Base-by-base conservation (phyloP, 352 stramenopile species). In the Phytopythium vexans region DNA sequence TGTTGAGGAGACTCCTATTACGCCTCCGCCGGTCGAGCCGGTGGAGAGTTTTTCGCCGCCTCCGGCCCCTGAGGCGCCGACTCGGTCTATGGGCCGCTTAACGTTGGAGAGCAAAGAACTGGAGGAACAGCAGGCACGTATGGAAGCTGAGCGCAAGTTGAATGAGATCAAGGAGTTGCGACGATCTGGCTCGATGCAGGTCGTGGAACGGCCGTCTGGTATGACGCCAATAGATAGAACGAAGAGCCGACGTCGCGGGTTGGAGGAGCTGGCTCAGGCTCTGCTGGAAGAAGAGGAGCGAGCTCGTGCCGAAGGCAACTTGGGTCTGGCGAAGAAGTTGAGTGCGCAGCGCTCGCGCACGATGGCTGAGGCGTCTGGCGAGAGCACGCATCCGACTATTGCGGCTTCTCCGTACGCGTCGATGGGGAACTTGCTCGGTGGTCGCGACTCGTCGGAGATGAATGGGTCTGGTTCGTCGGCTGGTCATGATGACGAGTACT, bases 201-300 rank as follows among this genome's bases (percentile, higher is more conserved):
- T 79, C 4, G 58, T 68, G 3, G 78, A 90, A 36, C 74, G 81
- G n/a, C 72, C 72, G 40, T 58, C 70, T 8, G 74, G 68, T 54
- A 75, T 89, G 56, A 88, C 63, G 35, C 68, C 72, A 0, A 56
- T 67, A 16, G 84, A 94, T 43, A 70, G 82, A 34, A 86, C 71
- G 16, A 74, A 76, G 49, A 81, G 84, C 41, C 81, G 91, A 42
- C 82, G 82, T 40, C 82, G 77, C 34, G 84, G 84, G 9, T 49
- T 91, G 56, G 82, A 94, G 49, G 82, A 94, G 43, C 65, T 94
- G 38, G 80, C 82, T n/a, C 80, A 88, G 51, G 82, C 82, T 2
- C 53, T 94, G 16, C 54, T 82, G 39, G 82, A 89, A 61, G 80
- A 90, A 65, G 84, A 94, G 66, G 82, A 90, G 44, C 80, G 80